Evolutionary conservation across 306 rosid species (phyloP), one percentile per base, ranked within the genome.

Genomic region (Cucumis cinereus): DNA sequence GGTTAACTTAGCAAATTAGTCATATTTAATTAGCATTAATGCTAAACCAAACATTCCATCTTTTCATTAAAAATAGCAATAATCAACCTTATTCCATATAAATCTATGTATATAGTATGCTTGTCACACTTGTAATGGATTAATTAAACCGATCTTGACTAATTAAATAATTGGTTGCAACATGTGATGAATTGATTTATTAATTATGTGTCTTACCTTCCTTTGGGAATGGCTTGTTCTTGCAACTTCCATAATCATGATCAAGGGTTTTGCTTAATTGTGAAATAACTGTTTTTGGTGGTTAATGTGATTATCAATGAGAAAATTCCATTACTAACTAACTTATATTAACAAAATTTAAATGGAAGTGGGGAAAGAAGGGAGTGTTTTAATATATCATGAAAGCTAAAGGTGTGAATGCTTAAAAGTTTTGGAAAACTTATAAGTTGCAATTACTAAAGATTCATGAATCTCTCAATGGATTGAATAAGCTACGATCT

Each of bases 321-420:
- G 57, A 69, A 22, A 69, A 69, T 14, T 14, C 75, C 75, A 69
- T 69, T 69, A 47, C 57, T 69, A 69, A 69, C 75, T 45, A 69
- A 69, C 75, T 69, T 45, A 30, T 30, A 30, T 30, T 30, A 3
- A n/a, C n/a, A 30, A 30, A 30, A 47, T 64, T 64, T 10, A 64
- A 64, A 41, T 22, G 55, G 35, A 12, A 41, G 11, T n/a, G 75
- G 35, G 22, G 75, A n/a, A 20, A 10, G 56, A 9, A 13, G 28
- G 56, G 7, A 40, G 36, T 45, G 55, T 13, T 43, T 69, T 20
- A 22, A 50, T 50, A 17, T 43, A 23, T 67, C 11, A 64, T 38
- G 28, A 67, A 41, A 67, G 35, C 35, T 67, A 41, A 41, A 67
- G 54, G 19, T 66, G 28, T 40, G 14, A 5, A 66, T 66, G 73